Evolutionary conservation across 2,329 filamentous ascomycete genomes (phyloP).

Genomic region (Botrytis cinerea): DNA sequence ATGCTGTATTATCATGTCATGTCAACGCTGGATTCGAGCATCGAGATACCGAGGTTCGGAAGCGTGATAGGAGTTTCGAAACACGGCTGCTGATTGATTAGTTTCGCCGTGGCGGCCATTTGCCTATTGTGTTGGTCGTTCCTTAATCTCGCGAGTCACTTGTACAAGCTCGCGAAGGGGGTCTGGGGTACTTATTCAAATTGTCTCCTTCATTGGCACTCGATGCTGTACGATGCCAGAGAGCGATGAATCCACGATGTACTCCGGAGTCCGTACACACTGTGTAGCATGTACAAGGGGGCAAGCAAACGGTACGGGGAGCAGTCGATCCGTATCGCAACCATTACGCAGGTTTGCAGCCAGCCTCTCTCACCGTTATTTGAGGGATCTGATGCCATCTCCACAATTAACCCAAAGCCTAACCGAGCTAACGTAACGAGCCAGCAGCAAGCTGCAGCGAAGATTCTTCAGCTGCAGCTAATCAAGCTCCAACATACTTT

Average conservation of each 20-base stretch:
- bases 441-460: constrained; percentile 12
- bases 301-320: constrained; percentile 7
- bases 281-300: not conserved
- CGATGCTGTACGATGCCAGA: not conserved
- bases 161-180: not conserved
- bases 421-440: not conserved
- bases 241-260: not conserved
- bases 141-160: not conserved
- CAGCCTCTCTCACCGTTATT: constrained; percentile 15
- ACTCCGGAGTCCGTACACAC: not conserved
- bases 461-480: not conserved
- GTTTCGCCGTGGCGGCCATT: not conserved
- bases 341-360: not conserved
- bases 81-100: constrained; percentile 7
- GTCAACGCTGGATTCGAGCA: constrained; percentile 10
- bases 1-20: constrained; percentile 9
- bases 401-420: constrained; percentile 3
- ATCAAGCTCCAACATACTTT: not conserved
- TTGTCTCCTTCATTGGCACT: not conserved
- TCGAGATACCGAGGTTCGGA: not conserved
- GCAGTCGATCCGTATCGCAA: constrained; percentile 6
- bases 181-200: not conserved
- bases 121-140: constrained; percentile 3
- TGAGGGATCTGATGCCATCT: not conserved
- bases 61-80: constrained; percentile 1